phyloP scores from a whole-genome alignment of 2,329 filamentous ascomycete species.

The Fusarium xylarioides region DNA sequence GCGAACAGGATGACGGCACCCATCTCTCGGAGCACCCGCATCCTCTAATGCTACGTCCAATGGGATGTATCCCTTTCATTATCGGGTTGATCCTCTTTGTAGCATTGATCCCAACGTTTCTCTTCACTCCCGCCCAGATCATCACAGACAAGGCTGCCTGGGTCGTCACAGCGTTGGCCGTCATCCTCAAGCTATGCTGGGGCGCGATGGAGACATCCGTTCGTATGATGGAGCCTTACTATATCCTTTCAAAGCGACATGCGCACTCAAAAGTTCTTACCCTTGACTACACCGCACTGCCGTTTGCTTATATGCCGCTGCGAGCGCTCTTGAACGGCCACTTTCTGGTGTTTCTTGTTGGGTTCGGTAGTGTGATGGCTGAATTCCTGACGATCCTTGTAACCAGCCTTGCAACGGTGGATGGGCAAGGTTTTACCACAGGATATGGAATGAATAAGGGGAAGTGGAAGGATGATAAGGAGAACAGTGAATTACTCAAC shows the following conservation, averaged over 20 bases:
- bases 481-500: slow-evolving; percentile 49
- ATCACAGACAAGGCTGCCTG: slow-evolving; percentile 71
- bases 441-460: slow-evolving; percentile 24
- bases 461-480: slow-evolving; percentile 16
- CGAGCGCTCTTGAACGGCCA: slow-evolving; percentile 71
- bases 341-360: slow-evolving; percentile 72
- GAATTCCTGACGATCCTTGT: slow-evolving; percentile 78
- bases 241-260: slow-evolving; percentile 72
- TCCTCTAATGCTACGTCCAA: slow-evolving; percentile 72
- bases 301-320: slow-evolving; percentile 72
- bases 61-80: slow-evolving; percentile 69
- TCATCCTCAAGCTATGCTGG: slow-evolving; percentile 74
- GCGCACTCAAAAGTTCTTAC: slow-evolving; percentile 72
- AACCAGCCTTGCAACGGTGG: slow-evolving; percentile 70
- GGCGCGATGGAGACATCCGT: slow-evolving; percentile 73
- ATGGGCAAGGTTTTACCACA: slow-evolving; percentile 67
- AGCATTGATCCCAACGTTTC: slow-evolving; percentile 66
- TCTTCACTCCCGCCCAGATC: slow-evolving; percentile 65
- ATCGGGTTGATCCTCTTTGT: slow-evolving; percentile 65
- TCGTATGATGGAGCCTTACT: slow-evolving; percentile 79
- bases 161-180: slow-evolving; percentile 71
- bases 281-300: slow-evolving; percentile 77
- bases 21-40: slow-evolving; percentile 70
- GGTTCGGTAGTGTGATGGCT: slow-evolving; percentile 75
- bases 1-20: slow-evolving; percentile 58